These are phyloP conservation scores for Friedmanniomyces endolithicus DNA, from an alignment of 495 filamentous ascomycete species.

Conservation along the genomic window DNA sequence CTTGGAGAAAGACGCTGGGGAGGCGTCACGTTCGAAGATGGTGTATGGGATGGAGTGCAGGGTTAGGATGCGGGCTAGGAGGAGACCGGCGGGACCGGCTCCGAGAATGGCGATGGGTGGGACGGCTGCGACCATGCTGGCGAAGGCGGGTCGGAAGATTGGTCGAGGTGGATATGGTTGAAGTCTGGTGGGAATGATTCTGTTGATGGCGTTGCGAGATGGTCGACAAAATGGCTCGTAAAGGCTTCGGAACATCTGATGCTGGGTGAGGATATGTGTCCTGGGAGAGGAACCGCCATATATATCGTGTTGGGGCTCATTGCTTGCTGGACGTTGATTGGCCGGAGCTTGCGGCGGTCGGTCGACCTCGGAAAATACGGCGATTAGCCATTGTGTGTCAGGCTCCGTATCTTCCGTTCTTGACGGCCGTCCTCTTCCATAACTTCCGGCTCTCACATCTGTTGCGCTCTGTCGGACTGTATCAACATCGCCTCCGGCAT, in stretches of 20 bases:
- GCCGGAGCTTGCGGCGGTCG: no score
- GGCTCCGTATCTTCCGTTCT: neutral
- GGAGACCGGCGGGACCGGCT: slow-evolving; percentile 43
- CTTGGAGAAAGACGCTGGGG: slow-evolving; percentile 28
- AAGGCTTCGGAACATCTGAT: neutral
- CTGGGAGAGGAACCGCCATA: no score
- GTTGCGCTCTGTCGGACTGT: no score
- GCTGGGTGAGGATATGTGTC: neutral
- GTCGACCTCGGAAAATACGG: no score
- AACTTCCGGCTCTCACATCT: no score
- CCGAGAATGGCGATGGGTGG: slow-evolving; percentile 44
- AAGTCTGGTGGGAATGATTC: neutral
- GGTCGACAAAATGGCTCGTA: neutral
- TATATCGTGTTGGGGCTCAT: no score
- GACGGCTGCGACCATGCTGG: neutral
- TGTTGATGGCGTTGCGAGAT: neutral
- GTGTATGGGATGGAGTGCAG: slow-evolving; percentile 31
- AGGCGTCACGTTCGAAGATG: slow-evolving; percentile 39
- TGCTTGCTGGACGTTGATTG: no score
- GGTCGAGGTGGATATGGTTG: neutral
- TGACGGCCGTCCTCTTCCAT: no score
- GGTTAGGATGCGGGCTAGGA: slow-evolving; percentile 42
- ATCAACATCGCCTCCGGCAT: no score
- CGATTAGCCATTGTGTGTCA: no score
- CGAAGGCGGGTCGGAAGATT: neutral